Evolutionary conservation across 805 yeast species (phyloP), one percentile per base, ranked within the genome.

Genomic region (Pichia ethanolica): DNA sequence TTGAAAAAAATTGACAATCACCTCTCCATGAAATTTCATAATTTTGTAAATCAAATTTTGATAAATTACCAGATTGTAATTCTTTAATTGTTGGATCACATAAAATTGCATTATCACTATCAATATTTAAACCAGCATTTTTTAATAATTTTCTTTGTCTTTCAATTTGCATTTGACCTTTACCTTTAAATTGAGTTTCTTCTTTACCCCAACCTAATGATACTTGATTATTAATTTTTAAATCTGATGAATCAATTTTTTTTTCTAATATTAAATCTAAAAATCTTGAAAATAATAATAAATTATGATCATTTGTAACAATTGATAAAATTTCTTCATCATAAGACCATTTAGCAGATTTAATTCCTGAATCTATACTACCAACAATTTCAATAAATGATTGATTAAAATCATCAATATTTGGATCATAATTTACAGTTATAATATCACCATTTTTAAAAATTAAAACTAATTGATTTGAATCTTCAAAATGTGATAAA

Each of bases 131-230:
- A 25, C 90, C 93, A 1, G 90, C 82, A 59, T 77, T 77, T 63
- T 59, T 82, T 72, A 78, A 66, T 3, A 81, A 77, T 46, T 63
- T 63, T 49, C 70, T 67, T 57, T 77, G 85, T 66, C 91, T 75
- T 67, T 86, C 95, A 52, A 78, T 61, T 7, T 86, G 89, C 59
- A 83, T 83, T 33, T 86, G 93, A 54, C 99, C 99, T 60, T 78
- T 83, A 46, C 99, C 99, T 66, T 85, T 82, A 66, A 93, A 93
- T 68, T 93, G 99, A 0, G 99, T 93, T 65, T 91, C 98, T 57
- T 84, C 83, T 53, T 85, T 86, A 61, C 99, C 99, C 99, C 99
- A 93, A 28, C 99, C 99, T 40, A 93, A 97, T 30, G 91, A 83
- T 36, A 93, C 97, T 62, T 93, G 96, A 56, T 82, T 83, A 2